Evolutionary conservation across 805 yeast genomes (phyloP).

Genomic region (Lachancea waltii): DNA sequence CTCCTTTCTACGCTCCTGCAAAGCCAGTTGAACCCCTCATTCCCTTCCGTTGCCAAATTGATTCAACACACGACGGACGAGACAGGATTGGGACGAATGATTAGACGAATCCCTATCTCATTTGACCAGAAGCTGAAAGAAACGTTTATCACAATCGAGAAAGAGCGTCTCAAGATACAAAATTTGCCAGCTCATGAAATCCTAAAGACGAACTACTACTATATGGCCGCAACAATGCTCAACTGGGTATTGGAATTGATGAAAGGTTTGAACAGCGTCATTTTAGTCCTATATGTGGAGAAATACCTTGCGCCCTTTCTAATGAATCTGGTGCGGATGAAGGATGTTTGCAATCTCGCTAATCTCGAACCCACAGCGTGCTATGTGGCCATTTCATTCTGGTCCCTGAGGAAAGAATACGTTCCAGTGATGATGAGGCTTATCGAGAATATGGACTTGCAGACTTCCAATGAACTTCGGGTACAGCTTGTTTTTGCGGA

Average conservation of each 20-base stretch:
- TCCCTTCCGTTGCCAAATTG: slow-evolving; percentile 12
- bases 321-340: slow-evolving; percentile 53
- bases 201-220: slow-evolving; percentile 53
- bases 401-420: slow-evolving; percentile 40
- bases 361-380: slow-evolving; percentile 48
- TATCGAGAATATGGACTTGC: slow-evolving; percentile 34
- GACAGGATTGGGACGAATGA: slow-evolving; percentile 33
- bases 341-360: slow-evolving; percentile 75
- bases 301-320: slow-evolving; percentile 62
- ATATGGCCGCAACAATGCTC: slow-evolving; percentile 56
- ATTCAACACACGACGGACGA: slow-evolving; percentile 12
- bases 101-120: slow-evolving; percentile 27
- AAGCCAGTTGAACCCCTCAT: slow-evolving; percentile 23
- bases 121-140: slow-evolving; percentile 35
- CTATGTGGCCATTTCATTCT: slow-evolving; percentile 41
- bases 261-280: slow-evolving; percentile 46
- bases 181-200: slow-evolving; percentile 48
- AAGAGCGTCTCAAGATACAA: slow-evolving; percentile 31
- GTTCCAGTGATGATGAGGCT: slow-evolving; percentile 39
- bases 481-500: slow-evolving; percentile 66
- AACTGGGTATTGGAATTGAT: slow-evolving; percentile 52
- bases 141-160: slow-evolving; percentile 41
- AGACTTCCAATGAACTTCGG: slow-evolving; percentile 54
- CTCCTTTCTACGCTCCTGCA: slow-evolving; percentile 36
- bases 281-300: slow-evolving; percentile 47